Evolutionary conservation across 805 yeast genomes (phyloP), one percentile per base, ranked within the genome.

Genomic region (Cyberlindnera misumaiensis): DNA sequence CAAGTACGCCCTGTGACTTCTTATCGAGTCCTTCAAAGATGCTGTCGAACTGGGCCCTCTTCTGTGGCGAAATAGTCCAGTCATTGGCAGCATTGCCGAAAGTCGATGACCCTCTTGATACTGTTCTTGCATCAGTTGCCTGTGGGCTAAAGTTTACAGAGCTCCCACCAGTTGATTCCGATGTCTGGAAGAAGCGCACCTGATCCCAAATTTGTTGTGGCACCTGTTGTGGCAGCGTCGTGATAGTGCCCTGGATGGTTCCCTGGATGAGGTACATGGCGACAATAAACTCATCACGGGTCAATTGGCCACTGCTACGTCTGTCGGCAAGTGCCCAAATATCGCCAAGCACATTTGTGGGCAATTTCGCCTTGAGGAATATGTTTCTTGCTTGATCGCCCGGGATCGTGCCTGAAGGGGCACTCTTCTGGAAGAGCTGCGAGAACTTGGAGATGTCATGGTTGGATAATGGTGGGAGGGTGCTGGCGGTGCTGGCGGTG

Each of bases 261-360:
- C 87, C 80, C 60, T 90, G 97, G 46, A 93, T 86, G 56, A 93
- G 70, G 61, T 85, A 95, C 98, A 93, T 90, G 7, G 97, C 97
- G 52, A 90, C 75, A 32, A 86, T 75, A 52, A 93, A 93, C 56
- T 86, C 89, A 12, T 79, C 71, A 54, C 79, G 74, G 40, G 74
- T 70, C 51, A 93, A 73, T 40, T 74, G 68, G 5, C 98, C 98
- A 2, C 73, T 62, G 49, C 79, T 79, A 38, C 73, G 72, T 44
- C 78, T 76, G 58, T 93, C 98, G 32, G 84, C 93, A 41, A 90
- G 67, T 38, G 73, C 73, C 98, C 98, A 93, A 42, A 93, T 80
- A 56, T 80, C 83, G 41, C 94, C 95, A 44, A 93, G 67, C 2
- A 78, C 72, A 18, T 74, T 73, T 27, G 80, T 82, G 20, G 95